phyloP scores from a whole-genome alignment of 371 early-diverging fungal genomes.

The Paramicrosporidium saccamoebae region DNA sequence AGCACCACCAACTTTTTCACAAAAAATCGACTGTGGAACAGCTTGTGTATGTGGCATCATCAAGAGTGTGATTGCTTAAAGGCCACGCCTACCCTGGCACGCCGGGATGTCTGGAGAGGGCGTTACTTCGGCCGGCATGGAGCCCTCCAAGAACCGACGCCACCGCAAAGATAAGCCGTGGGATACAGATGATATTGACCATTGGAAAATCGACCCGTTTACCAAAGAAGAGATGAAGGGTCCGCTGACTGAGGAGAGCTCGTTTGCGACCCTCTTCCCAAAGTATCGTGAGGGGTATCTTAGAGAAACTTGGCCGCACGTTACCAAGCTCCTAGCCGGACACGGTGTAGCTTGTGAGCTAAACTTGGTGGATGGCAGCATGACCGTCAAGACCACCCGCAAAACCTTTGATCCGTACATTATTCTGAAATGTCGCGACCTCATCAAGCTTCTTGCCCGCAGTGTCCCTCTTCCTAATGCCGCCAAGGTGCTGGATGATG shows the following conservation, averaged over 20 bases:
- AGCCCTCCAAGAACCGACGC: constrained; percentile 1
- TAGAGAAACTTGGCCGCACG: constrained; percentile 72
- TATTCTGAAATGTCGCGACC: constrained; percentile 80
- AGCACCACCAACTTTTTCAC: too few relatives aligned
- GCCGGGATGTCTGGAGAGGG: too few relatives aligned
- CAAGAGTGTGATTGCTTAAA: too few relatives aligned
- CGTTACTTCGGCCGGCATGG: too few relatives aligned
- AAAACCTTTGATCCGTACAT: constrained; percentile 91
- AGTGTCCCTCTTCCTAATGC: constrained; percentile 86
- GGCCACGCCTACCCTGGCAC: too few relatives aligned
- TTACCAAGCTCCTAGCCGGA: constrained; percentile 33
- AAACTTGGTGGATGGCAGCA: constrained; percentile 80
- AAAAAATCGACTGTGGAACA: too few relatives aligned
- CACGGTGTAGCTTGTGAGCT: constrained; percentile 69
- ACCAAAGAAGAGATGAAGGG: constrained; percentile 32
- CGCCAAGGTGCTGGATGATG: constrained; percentile 70
- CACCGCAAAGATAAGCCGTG: background rate
- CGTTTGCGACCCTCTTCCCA: constrained; percentile 91
- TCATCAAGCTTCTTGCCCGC: constrained; percentile 77
- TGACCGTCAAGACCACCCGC: constrained; percentile 89
- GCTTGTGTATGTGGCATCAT: too few relatives aligned
- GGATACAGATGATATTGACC: constrained; percentile 3
- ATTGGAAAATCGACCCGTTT: constrained; percentile 76
- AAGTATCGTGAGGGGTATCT: constrained; percentile 91
- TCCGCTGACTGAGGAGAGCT: constrained; percentile 79